A percentile compares a stretch with the other conserved stretches of the same genome.
phyloP scores from a whole-genome alignment of 106 monocot genomes.

The Dioscorea zingiberensis region DNA sequence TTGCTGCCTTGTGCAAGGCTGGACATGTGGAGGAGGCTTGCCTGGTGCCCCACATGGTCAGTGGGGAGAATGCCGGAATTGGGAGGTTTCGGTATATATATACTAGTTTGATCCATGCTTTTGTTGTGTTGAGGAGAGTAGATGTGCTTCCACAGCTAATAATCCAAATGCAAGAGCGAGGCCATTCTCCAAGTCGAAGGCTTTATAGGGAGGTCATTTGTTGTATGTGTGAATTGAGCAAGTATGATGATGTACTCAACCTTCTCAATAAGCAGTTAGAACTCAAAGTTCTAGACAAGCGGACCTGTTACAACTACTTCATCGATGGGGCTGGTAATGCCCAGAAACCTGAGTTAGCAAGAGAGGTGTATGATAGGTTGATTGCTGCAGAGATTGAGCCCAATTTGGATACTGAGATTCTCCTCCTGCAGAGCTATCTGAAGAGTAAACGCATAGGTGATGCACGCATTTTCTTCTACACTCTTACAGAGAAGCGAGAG shows the following conservation, averaged over 20 bases:
- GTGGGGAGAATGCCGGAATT: too few relatives aligned
- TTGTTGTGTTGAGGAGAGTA: slow-evolving; percentile 33
- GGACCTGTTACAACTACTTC: slow-evolving; percentile 66
- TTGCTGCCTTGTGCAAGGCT: too few relatives aligned
- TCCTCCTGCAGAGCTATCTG: too few relatives aligned
- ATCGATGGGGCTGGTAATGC: too few relatives aligned
- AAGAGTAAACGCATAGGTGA: too few relatives aligned
- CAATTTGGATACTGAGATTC: too few relatives aligned
- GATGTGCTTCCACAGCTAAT: slow-evolving; percentile 50
- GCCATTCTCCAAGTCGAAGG: slow-evolving; percentile 36
- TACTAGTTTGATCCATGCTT: slow-evolving; percentile 53
- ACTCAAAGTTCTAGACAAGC: slow-evolving; percentile 13
- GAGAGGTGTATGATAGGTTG: slow-evolving; percentile 56
- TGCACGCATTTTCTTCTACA: too few relatives aligned
- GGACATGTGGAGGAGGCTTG: slow-evolving; percentile 66
- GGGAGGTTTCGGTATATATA: slow-evolving; percentile 33
- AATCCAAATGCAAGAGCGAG: slow-evolving; percentile 73
- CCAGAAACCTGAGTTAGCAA: slow-evolving; percentile 49
- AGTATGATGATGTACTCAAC: slow-evolving; percentile 34
- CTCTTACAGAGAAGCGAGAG: slow-evolving; percentile 22
- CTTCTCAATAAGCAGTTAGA: slow-evolving; percentile 53
- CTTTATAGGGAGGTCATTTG: too few relatives aligned
- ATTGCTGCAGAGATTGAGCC: slow-evolving; percentile 37
- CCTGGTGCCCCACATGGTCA: slow-evolving; percentile 30
- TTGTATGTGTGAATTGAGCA: slow-evolving; percentile 50